Conservation (phyloP, 2,329 filamentous ascomycete species). For the Didymella sp. region DNA sequence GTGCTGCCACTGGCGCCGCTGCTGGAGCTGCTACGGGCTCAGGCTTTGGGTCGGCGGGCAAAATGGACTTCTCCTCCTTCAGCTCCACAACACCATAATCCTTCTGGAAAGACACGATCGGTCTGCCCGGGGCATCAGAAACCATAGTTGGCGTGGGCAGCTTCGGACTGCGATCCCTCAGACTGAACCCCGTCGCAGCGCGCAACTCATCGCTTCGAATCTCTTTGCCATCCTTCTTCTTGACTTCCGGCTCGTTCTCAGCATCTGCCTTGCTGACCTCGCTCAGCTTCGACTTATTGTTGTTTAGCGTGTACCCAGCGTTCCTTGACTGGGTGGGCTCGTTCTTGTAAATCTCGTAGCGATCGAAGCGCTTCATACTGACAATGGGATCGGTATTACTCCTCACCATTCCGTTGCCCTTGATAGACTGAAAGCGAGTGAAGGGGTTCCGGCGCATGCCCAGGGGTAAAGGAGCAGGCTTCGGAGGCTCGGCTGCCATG, state of each 20-base stretch:
- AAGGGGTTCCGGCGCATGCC: constrained; percentile 69
- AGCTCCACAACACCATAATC: constrained; percentile 80
- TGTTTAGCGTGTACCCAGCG: constrained; percentile 77
- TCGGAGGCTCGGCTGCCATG: constrained; percentile 40
- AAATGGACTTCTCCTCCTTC: constrained; percentile 58
- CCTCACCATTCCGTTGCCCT: constrained; percentile 53
- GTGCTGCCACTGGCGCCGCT: constrained; percentile 20
- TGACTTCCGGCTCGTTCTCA: constrained; percentile 49
- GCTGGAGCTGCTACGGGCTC: background rate
- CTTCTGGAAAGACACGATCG: constrained; percentile 95
- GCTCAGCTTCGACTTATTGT: constrained; percentile 45
- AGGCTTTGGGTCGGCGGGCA: constrained; percentile 8
- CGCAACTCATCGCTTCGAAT: constrained; percentile 87
- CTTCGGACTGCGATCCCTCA: constrained; percentile 85
- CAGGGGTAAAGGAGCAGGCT: constrained; percentile 53
- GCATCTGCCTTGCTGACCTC: constrained; percentile 36
- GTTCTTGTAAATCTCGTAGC: constrained; percentile 82
- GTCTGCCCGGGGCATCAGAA: constrained; percentile 86
- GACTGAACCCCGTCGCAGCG: constrained; percentile 85
- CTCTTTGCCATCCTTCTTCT: constrained; percentile 79
- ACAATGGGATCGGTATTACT: constrained; percentile 55
- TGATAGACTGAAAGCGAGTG: constrained; percentile 64
- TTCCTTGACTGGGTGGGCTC: constrained; percentile 83
- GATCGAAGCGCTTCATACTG: constrained; percentile 53
- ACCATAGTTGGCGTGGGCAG: constrained; percentile 89